Percentiles rank a stretch among this genome's conserved stretches.
Conservation (phyloP, 2,329 filamentous ascomycete species). For the Alternaria arborescens region DNA sequence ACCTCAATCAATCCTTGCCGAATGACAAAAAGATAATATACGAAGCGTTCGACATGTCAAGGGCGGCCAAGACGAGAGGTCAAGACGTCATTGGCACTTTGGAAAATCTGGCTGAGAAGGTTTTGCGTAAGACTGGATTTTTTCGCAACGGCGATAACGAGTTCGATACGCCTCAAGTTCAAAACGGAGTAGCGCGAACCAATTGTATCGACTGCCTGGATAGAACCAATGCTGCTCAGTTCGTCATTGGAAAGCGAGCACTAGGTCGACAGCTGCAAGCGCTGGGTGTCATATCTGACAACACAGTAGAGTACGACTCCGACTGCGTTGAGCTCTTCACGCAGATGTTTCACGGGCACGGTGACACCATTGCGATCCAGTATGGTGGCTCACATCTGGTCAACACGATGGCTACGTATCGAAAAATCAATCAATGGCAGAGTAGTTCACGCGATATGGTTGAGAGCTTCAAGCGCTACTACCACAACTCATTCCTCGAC, state of each 20-base stretch:
- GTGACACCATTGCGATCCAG: constrained; percentile 96
- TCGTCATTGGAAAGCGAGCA: constrained; percentile 94
- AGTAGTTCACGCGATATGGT: constrained; percentile 98
- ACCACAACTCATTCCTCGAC: constrained; percentile 98
- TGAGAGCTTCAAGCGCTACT: constrained; percentile 98
- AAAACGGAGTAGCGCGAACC: constrained; percentile 92
- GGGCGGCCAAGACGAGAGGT: constrained; percentile 87
- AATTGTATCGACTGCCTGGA: constrained; percentile 99
- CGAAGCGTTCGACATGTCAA: constrained; percentile 97
- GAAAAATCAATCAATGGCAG: constrained; percentile 99
- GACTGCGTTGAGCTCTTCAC: constrained; percentile 97
- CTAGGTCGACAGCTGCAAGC: constrained; percentile 92
- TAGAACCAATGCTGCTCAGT: constrained; percentile 96
- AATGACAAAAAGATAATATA: constrained; percentile 86
- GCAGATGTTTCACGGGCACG: constrained; percentile 96
- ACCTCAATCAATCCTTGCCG: constrained; percentile 94
- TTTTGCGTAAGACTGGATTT: constrained; percentile 86
- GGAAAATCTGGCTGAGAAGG: constrained; percentile 87
- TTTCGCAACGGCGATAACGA: constrained; percentile 88
- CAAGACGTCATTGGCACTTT: constrained; percentile 94
- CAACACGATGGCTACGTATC: constrained; percentile 99
- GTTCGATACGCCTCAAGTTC: constrained; percentile 72
- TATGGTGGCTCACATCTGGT: constrained; percentile 97
- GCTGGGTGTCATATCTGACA: constrained; percentile 82
- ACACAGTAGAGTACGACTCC: constrained; percentile 87